Evolutionary conservation across 306 rosid species (phyloP), one percentile per base, ranked within the genome.

Genomic region (Ormosia emarginata): DNA sequence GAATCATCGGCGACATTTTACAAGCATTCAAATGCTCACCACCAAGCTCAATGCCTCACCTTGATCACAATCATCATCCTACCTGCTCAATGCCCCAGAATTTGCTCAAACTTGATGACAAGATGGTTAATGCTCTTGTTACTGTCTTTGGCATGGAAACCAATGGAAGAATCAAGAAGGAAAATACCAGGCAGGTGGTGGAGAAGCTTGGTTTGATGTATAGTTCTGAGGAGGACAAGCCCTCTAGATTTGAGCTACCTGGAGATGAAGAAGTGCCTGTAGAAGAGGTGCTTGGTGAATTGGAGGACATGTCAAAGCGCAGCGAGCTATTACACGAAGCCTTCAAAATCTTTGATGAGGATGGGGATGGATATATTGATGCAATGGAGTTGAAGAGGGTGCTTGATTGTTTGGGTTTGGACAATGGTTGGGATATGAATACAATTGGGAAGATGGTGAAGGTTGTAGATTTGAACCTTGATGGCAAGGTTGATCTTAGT

Each of bases 331-430:
- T 95, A 24, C 79, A 8, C 1, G 87, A 93, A 83, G 98, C 98
- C 8, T 95, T 93, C 80, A 89, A 95, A 74, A 95, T 93, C 37
- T 95, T 95, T 58, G 98, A 95, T 52, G 94, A 88, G 76, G 97
- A 93, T 88, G 98, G 98, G 0, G 89, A 95, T 82, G 95, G 98
- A 13, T 95, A 89, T 49, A 91, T 95, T 18, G 98, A 93, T 77
- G 97, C 95, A 15, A 81, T 85, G 87, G 98, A 95, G 92, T 78
- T 93, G 90, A 95, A 95, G 84, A 89, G 95, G 90, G 98, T 95
- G 78, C 86, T 95, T 78, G 88, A 95, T 47, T 93, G 98, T 65
- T 83, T 95, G 86, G 98, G 97, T 8, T 87, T 95, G 90, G 99
- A 87, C 43, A 84, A 77, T 37, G 94, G 97, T 46, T 95, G 98